Evolutionary conservation across 73 alveolate species (phyloP), one percentile per base, ranked within the genome.

Genomic region (Diophrys appendiculata): DNA sequence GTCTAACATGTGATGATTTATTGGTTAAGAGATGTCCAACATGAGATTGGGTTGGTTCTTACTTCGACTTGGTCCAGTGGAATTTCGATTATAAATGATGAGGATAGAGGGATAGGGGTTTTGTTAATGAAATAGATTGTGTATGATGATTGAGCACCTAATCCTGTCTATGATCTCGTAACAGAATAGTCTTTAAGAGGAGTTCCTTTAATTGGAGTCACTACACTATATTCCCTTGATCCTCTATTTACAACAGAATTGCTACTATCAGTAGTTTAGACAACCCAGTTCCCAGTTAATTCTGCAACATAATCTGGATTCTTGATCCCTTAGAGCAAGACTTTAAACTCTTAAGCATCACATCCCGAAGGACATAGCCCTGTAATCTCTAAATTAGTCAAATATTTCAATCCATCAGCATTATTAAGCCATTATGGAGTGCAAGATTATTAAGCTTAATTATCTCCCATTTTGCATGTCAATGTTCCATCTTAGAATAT

Each of bases 231-330:
- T 25, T 73, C 33, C 27, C 29, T 28, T 55, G 56, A 55, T 28
- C 64, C 83, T 75, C 68, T 28, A 29, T 75, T 75, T 0, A 75
- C 75, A 1, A 54, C 28, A 8, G 74, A 64, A 0, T 67, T 52
- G 1, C 75, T 13, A 53, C 75, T 1, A 34, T 75, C 75, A 33
- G 83, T 54, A 1, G 83, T 75, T 31, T 34, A 34, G 24, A 67
- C 29, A 2, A 54, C 70, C 64, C 64, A 75, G 67, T 52, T 54
- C 3, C 73, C 74, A 13, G 83, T 75, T 2, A 75, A 24, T 1
- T 73, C 65, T 29, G 54, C 52, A 24, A 75, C 83, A 31, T 75
- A 75, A 54, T 75, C 75, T 2, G 83, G 83, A 34, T 75, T 75
- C 14, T 34, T 55, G 55, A 75, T 75, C 26, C 83, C 83, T 27